Conservation (phyloP, 2,329 filamentous ascomycete genomes). For the Meredithiella fracta region DNA sequence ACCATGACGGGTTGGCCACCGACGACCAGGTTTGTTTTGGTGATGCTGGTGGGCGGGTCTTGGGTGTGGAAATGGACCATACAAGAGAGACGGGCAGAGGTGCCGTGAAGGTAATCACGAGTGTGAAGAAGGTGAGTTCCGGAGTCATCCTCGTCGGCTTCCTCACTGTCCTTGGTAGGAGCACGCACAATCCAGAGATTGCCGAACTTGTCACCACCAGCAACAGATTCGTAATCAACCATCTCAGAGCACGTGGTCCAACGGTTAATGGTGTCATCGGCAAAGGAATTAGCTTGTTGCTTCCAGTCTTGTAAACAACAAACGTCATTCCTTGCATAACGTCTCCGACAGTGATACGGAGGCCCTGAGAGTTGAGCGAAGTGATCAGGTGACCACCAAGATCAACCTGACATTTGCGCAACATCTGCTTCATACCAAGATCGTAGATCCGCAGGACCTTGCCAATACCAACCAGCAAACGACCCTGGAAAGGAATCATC, state of each 20-base stretch:
- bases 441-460: conserved; percentile 76
- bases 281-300: conserved; percentile 90
- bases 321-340: conserved; percentile 84
- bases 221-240: conserved; percentile 93
- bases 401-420: conserved; percentile 77
- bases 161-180: conserved; percentile 68
- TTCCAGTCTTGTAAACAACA: conserved; percentile 81
- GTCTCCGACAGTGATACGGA: conserved; percentile 80
- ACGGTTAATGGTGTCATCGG: conserved; percentile 72
- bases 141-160: conserved; percentile 78
- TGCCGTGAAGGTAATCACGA: conserved; percentile 74
- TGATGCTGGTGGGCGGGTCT: conserved; percentile 79
- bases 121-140: conserved; percentile 86
- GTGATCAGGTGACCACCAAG: conserved; percentile 72
- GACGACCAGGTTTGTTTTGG: conserved; percentile 77
- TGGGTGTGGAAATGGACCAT: conserved; percentile 82
- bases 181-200: conserved; percentile 88
- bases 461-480: conserved; percentile 71
- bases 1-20: conserved; percentile 82
- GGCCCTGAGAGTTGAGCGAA: conserved; percentile 76
- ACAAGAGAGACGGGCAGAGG: conserved; percentile 67
- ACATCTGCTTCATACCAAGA: conserved; percentile 76
- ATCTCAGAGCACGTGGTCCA: conserved; percentile 87
- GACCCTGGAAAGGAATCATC: conserved; percentile 84
- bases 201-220: conserved; percentile 93